Evolutionary conservation across 2,329 filamentous ascomycete genomes (phyloP).

Genomic region (Dactylonectria macrodidyma): DNA sequence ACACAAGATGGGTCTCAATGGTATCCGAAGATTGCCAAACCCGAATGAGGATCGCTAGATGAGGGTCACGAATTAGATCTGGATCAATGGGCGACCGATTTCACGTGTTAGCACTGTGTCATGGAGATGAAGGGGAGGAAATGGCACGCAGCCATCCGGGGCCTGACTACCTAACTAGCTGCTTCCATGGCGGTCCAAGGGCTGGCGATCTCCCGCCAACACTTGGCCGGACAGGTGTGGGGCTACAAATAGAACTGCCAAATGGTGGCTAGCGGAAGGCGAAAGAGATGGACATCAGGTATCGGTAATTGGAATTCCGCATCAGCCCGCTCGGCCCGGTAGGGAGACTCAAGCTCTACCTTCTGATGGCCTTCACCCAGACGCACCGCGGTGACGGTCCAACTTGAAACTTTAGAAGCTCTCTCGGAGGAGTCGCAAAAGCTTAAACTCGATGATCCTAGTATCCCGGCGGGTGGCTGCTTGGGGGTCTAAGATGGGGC

Average conservation of each 20-base stretch:
- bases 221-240: neutral
- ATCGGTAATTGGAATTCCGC: conserved; percentile 9
- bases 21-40: neutral
- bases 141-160: neutral
- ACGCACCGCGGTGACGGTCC: conserved; percentile 15
- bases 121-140: conserved; percentile 5
- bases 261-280: conserved; percentile 14
- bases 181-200: neutral
- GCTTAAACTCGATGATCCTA: conserved; percentile 6
- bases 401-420: neutral
- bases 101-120: conserved; percentile 12
- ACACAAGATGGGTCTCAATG: conserved; percentile 10
- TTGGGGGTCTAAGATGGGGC: conserved; percentile 18
- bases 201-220: neutral
- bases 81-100: conserved; percentile 10
- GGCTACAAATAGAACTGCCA: neutral
- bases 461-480: conserved; percentile 23
- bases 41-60: neutral
- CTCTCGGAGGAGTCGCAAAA: conserved; percentile 12
- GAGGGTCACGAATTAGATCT: conserved; percentile 12
- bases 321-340: neutral
- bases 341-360: neutral
- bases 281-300: conserved; percentile 8
- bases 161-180: neutral
- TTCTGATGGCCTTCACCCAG: conserved; percentile 1